A percentile compares a stretch with the other conserved stretches of the same genome.
Conservation (phyloP, 441 rosid genomes). For the Cnidoscolus chayamansa region DNA sequence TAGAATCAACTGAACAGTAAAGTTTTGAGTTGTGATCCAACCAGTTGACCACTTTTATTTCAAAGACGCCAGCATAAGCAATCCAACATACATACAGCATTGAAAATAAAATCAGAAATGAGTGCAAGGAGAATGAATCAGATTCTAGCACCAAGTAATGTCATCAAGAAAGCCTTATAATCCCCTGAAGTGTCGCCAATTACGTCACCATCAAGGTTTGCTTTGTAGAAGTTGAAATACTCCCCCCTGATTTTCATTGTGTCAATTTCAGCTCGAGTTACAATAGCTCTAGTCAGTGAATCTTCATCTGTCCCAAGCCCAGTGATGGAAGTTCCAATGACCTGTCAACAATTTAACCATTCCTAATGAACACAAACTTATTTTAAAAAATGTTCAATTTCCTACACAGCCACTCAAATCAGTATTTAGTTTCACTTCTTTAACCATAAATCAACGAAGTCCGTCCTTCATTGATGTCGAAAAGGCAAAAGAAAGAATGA, state of each 20-base stretch:
- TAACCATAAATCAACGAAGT: neutral
- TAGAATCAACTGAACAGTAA: neutral
- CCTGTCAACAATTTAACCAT: slow-evolving; percentile 33
- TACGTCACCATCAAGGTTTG: slow-evolving; percentile 59
- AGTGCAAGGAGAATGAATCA: neutral
- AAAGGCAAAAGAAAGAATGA: neutral
- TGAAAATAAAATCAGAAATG: neutral
- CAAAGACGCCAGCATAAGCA: slow-evolving; percentile 4
- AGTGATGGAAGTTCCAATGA: slow-evolving; percentile 44
- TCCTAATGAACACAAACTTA: neutral
- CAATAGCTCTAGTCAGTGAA: slow-evolving; percentile 67
- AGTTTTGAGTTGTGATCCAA: neutral
- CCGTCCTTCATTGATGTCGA: neutral
- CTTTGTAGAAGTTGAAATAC: slow-evolving; percentile 48
- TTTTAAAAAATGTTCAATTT: neutral
- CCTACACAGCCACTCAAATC: neutral
- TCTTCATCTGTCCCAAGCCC: slow-evolving; percentile 90
- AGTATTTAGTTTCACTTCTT: neutral
- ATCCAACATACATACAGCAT: neutral
- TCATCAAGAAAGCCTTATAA: slow-evolving; percentile 57
- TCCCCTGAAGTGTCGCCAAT: slow-evolving; percentile 73
- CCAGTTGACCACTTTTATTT: slow-evolving; percentile 5
- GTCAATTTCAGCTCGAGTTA: slow-evolving; percentile 77
- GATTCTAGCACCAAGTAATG: slow-evolving; percentile 55
- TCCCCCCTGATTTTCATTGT: slow-evolving; percentile 58